phyloP scores from a whole-genome alignment of 768 basidiomycete species.

The Tulasnella sp. region DNA sequence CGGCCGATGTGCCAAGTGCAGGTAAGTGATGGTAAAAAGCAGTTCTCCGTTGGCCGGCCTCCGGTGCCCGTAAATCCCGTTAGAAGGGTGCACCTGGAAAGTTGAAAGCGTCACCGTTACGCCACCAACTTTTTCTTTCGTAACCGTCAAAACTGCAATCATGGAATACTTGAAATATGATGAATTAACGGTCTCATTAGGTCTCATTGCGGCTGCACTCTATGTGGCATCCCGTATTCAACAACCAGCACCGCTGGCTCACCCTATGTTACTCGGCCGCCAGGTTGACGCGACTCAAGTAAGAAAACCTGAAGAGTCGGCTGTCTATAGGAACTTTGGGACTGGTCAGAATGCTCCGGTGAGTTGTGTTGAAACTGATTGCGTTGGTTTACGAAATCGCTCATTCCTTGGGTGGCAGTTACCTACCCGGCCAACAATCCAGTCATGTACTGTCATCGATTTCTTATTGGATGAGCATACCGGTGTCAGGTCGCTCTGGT shows the following conservation, averaged over 20 bases:
- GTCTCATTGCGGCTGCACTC: conserved; percentile 41
- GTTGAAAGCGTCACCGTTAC: too few species aligned
- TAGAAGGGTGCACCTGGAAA: too few species aligned
- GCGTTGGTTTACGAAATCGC: neutral
- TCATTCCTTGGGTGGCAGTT: conserved; percentile 35
- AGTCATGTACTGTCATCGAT: conserved; percentile 52
- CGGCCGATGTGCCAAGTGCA: too few species aligned
- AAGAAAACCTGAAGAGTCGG: conserved; percentile 68
- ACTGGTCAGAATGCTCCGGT: conserved; percentile 47
- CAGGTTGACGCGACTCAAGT: conserved; percentile 84
- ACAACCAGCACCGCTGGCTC: conserved; percentile 40
- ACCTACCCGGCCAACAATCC: conserved; percentile 56
- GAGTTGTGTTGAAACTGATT: conserved; percentile 8
- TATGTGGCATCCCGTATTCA: conserved; percentile 11
- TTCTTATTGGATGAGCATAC: conserved; percentile 54
- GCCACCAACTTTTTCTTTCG: too few species aligned
- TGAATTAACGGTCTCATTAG: conserved; percentile 3
- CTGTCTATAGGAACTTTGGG: conserved; percentile 84
- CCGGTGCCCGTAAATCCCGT: too few species aligned
- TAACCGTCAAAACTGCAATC: too few species aligned
- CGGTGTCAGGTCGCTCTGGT: conserved; percentile 63
- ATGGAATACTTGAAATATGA: conserved; percentile 11
- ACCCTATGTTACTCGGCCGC: conserved; percentile 83
- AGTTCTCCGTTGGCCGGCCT: too few species aligned
- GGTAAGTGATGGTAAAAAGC: too few species aligned